A percentile compares a stretch with the other conserved stretches of the same genome.
phyloP scores from a whole-genome alignment of 768 basidiomycete genomes.

The Suillus alpinus region DNA sequence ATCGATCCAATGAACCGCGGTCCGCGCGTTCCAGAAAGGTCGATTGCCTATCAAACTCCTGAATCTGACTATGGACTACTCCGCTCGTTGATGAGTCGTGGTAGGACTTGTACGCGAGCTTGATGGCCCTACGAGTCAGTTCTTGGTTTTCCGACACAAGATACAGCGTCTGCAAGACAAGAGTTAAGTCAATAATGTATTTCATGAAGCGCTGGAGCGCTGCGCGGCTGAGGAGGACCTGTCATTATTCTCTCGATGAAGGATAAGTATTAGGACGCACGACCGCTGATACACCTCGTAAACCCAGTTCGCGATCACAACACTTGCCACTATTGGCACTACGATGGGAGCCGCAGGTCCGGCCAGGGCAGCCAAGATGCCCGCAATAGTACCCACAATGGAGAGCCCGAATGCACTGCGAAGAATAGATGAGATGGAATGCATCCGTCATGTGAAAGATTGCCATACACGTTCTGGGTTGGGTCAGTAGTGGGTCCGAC shows the following conservation, averaged over 20 bases:
- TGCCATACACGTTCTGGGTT: background rate
- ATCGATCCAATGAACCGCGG: background rate
- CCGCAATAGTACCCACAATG: background rate
- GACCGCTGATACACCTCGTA: background rate
- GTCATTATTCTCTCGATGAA: background rate
- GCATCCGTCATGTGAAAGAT: background rate
- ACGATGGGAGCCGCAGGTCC: background rate
- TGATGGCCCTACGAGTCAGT: background rate
- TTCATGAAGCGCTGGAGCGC: slow-evolving; percentile 19
- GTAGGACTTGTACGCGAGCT: background rate
- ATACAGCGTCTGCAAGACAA: slow-evolving; percentile 22
- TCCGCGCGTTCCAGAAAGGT: background rate
- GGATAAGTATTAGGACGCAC: background rate
- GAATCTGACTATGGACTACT: background rate
- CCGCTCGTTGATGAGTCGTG: background rate
- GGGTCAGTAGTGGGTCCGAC: background rate
- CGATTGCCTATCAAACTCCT: background rate
- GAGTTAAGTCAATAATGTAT: slow-evolving; percentile 25
- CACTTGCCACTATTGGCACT: background rate
- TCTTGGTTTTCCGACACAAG: background rate
- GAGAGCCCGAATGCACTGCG: background rate
- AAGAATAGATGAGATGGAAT: background rate
- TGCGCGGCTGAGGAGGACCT: background rate
- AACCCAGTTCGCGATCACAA: background rate
- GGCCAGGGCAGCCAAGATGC: background rate